phyloP scores from a whole-genome alignment of 805 yeast species.

The Lachancea waltii region DNA sequence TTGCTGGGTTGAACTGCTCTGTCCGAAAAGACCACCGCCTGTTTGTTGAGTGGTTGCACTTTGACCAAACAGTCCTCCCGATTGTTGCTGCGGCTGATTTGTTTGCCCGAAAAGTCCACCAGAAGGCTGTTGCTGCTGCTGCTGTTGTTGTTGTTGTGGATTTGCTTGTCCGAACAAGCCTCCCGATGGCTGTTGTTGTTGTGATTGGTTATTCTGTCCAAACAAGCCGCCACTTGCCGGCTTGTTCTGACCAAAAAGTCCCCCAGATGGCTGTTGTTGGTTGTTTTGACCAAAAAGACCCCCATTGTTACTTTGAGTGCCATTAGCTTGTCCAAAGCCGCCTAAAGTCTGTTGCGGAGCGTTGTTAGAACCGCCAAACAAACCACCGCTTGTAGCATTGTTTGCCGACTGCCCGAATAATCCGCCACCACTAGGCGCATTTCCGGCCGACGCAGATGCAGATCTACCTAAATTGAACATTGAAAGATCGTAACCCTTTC shows the following conservation, averaged over 20 bases:
- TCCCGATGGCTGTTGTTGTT: constrained; percentile 14
- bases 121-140: constrained; percentile 12
- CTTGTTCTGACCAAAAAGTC: constrained; percentile 19
- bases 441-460: constrained; percentile 6
- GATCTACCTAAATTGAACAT: constrained; percentile 10
- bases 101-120: constrained; percentile 31
- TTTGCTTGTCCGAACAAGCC: constrained; percentile 31
- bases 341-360: constrained; percentile 23
- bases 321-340: constrained; percentile 25
- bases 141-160: constrained; percentile 4
- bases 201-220: constrained; percentile 34
- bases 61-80: constrained; percentile 8
- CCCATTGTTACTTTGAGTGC: constrained; percentile 9
- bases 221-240: constrained; percentile 30
- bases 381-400: constrained; percentile 20
- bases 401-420: constrained; percentile 34
- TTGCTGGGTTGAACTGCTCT: constrained; percentile 13
- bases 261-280: constrained; percentile 8
- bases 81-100: constrained; percentile 4
- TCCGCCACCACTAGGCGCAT: constrained; percentile 28
- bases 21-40: constrained; percentile 31
- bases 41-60: constrained; percentile 15
- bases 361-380: constrained; percentile 28
- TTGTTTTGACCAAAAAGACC: constrained; percentile 11
- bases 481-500: background rate